Conservation (phyloP, 768 basidiomycete genomes). For the Hemileccinum rubropunctum region DNA sequence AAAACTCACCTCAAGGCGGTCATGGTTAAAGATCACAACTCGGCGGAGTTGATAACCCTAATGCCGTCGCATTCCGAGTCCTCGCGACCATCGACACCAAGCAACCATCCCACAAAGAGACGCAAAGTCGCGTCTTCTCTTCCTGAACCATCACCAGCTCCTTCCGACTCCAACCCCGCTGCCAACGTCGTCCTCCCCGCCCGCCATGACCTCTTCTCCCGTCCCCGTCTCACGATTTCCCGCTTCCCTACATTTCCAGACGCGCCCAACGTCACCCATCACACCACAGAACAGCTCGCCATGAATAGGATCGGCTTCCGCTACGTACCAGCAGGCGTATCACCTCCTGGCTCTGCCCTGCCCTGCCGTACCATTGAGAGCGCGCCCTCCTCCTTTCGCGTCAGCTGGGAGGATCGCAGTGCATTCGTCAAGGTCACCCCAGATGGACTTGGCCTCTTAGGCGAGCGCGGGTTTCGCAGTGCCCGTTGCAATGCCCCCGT, state of each 20-base stretch:
- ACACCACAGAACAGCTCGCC: slow-evolving; percentile 67
- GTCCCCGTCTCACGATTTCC: slow-evolving; percentile 70
- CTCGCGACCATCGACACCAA: slow-evolving; percentile 36
- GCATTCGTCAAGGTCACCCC: slow-evolving; percentile 74
- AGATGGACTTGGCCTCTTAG: slow-evolving; percentile 72
- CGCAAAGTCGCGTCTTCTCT: slow-evolving; percentile 51
- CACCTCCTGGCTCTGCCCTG: slow-evolving; percentile 50
- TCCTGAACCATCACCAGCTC: slow-evolving; percentile 51
- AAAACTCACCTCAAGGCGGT: slow-evolving; percentile 37
- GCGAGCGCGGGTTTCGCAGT: slow-evolving; percentile 88
- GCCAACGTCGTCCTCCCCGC: slow-evolving; percentile 57
- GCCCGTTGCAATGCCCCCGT: slow-evolving; percentile 88
- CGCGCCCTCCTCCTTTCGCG: slow-evolving; percentile 62
- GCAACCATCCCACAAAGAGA: slow-evolving; percentile 35
- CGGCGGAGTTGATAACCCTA: too few species aligned
- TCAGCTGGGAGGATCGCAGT: slow-evolving; percentile 91
- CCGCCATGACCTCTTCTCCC: slow-evolving; percentile 65
- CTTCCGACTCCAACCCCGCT: slow-evolving; percentile 45
- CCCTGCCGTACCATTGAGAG: slow-evolving; percentile 83
- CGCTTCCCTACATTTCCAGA: slow-evolving; percentile 71
- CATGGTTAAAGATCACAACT: slow-evolving; percentile 23
- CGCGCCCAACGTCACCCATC: slow-evolving; percentile 50
- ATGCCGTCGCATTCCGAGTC: slow-evolving; percentile 25
- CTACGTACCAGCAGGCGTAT: slow-evolving; percentile 77
- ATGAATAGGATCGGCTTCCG: slow-evolving; percentile 78